Evolutionary conservation across 2,329 filamentous ascomycete species (phyloP), one percentile per base, ranked within the genome.

Genomic region (Polychaeton citri): DNA sequence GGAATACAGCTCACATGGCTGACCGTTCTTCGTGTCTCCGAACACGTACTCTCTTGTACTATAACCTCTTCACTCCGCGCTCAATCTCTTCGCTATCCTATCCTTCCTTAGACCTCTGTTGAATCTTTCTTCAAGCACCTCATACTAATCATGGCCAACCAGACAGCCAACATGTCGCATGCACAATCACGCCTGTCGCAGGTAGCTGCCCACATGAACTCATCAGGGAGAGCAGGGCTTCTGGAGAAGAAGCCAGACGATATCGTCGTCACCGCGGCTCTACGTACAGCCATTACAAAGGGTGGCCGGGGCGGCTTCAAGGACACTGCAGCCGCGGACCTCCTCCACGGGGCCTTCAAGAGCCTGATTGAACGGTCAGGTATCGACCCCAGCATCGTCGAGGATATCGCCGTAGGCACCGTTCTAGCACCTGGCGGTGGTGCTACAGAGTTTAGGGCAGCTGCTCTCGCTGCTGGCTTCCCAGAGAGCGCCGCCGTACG

Each of bases 381-480:
- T 46, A 92, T 96, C 62, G 82, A 95, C 63, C 87, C 90, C 16
- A 67, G 66, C 24, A 71, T 90, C 21, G 85, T 98, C 33, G 84
- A 96, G 62, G 90, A 98, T 57, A 80, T 98, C 46, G 81, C 81
- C 35, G 87, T 96, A 39, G 90, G 90, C 47, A 81, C 79, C 38
- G 90, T 98, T 19, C 77, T 98, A 33, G 77, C 88, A 13, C 88
- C 88, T 21, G 90, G 90, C 43, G 90, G 86, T 49, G 90, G 88
- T 48, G 90, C 90, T 16, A 96, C 90, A 32, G 90, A 96, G 66
- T 95, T 94, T 77, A 81, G 90, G 46, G 90, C 86, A 41, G 90
- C 90, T 21, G 79, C 80, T 37, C 71, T 96, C 38, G 84, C 85
- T 5, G 90, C 90, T 34, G 90, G 90, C 32, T 92, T 96, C 68